Conservation (phyloP, 2,329 filamentous ascomycete species). For the Plenodomus tracheiphilus region DNA sequence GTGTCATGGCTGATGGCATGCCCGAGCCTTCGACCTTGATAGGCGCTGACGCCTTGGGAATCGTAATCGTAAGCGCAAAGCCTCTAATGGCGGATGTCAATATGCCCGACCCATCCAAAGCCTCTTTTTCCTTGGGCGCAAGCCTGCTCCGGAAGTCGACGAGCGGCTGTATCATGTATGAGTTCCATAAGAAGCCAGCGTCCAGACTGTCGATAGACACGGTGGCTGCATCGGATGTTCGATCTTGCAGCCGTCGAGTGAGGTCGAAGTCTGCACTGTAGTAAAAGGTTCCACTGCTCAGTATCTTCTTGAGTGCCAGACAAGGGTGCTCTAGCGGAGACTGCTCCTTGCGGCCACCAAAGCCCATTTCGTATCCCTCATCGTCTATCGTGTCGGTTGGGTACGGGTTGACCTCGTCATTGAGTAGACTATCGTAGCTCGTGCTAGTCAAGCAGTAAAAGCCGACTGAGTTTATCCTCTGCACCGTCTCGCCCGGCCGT, state of each 20-base stretch:
- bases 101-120: conserved; percentile 83
- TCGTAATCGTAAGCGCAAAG: conserved; percentile 83
- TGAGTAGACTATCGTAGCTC: conserved; percentile 78
- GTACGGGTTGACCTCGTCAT: conserved; percentile 61
- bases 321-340: conserved; percentile 82
- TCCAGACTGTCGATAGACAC: conserved; percentile 94
- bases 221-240: conserved; percentile 74
- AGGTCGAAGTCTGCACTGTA: conserved; percentile 98
- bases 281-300: conserved; percentile 94
- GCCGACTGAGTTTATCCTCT: conserved; percentile 82
- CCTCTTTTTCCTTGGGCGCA: conserved; percentile 71
- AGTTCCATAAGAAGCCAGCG: conserved; percentile 94
- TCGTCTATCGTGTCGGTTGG: conserved; percentile 57
- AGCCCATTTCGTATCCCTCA: conserved; percentile 57
- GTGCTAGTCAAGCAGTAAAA: conserved; percentile 89
- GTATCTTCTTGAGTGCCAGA: conserved; percentile 83
- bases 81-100: conserved; percentile 93
- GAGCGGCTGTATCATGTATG: conserved; percentile 94
- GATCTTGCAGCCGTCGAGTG: conserved; percentile 88
- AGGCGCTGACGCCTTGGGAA: conserved; percentile 76
- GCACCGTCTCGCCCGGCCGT: conserved; percentile 84
- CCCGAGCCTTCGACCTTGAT: conserved; percentile 68
- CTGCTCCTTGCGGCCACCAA: conserved; percentile 65
- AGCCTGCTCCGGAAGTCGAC: conserved; percentile 86
- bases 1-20: conserved; percentile 79